Base-by-base conservation (phyloP, 176 grass and related monocot species). In the Hordeum marinum region DNA sequence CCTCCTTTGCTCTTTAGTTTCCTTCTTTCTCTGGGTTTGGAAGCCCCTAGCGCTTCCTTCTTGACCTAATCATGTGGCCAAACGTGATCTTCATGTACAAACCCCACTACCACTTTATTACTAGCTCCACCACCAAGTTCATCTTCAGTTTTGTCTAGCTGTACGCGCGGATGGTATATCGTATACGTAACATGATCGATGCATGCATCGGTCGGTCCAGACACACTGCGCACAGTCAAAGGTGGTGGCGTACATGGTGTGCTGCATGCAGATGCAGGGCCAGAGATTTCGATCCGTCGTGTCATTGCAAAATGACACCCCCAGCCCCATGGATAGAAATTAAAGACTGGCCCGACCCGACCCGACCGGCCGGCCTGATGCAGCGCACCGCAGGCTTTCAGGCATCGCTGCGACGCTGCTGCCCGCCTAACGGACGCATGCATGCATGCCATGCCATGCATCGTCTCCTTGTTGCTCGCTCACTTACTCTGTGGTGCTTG, bases 41-140 rank as follows among this genome's bases (percentile, higher is more conserved):
- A 80, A 85, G 77, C 70, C 39, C 77, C 8, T 2, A 50, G 52
- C 54, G 63, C 35, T 40, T 37, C 23, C 76, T 6, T 2, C 55
- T 43, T 55, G 50, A 52, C 52, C 41, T 70, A 86, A 79, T 79
- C 74, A 90, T 90, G 88, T 83, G 88, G 6, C 34, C 45, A 86
- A 83, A 83, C 88, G 84, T 83, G 73, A 34, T 73, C 79, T 37
- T 23, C 54, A 39, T n/a, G 11, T 32, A 27, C 32, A 18, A 63
- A 45, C 54, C 39, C 37, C 17, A 1, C n/a, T 10, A 4, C 32
- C 9, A 3, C 71, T 74, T 74, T 74, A 50, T 57, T 21, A 57
- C 18, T 20, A 57, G 17, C 52, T 57, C 7, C 20, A 8, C 7
- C 20, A 8, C 12, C 20, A 8, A 39, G 77, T 29, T 15, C 67